Evolutionary conservation across 805 yeast genomes (phyloP).

Genomic region (Schizosaccharomyces octosporus): DNA sequence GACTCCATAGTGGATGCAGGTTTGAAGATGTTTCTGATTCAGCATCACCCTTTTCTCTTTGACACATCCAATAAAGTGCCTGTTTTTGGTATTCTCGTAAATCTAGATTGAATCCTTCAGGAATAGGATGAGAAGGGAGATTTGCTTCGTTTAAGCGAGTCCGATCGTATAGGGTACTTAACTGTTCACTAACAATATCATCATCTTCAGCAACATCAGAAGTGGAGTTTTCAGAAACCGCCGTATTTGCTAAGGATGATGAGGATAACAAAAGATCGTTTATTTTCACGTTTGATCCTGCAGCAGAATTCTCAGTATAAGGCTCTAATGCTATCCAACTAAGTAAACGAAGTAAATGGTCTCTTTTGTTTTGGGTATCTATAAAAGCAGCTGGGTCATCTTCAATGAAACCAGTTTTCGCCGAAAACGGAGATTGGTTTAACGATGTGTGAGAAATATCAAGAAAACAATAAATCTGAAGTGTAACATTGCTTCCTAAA

Average conservation of each 20-base stretch:
- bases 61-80: constrained; percentile 19
- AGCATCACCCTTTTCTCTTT: constrained; percentile 9
- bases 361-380: background rate
- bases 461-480: constrained; percentile 46
- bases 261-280: background rate
- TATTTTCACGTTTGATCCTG: background rate
- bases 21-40: constrained; percentile 20
- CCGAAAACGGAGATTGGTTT: background rate
- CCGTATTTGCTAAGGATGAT: background rate
- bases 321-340: constrained; percentile 3
- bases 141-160: constrained; percentile 39
- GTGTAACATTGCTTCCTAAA: constrained; percentile 51
- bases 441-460: background rate
- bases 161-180: constrained; percentile 49
- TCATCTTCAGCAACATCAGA: constrained; percentile 8
- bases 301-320: constrained; percentile 1
- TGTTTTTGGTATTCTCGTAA: constrained; percentile 61
- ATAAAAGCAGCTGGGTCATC: background rate
- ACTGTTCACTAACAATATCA: constrained; percentile 29
- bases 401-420: background rate
- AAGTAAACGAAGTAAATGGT: background rate
- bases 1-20: constrained; percentile 71
- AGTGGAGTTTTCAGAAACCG: background rate
- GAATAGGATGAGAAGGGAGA: constrained; percentile 36
- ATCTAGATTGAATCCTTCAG: constrained; percentile 28